phyloP scores from a whole-genome alignment of 495 filamentous ascomycete species.

The Aspergillus mulundensis region DNA sequence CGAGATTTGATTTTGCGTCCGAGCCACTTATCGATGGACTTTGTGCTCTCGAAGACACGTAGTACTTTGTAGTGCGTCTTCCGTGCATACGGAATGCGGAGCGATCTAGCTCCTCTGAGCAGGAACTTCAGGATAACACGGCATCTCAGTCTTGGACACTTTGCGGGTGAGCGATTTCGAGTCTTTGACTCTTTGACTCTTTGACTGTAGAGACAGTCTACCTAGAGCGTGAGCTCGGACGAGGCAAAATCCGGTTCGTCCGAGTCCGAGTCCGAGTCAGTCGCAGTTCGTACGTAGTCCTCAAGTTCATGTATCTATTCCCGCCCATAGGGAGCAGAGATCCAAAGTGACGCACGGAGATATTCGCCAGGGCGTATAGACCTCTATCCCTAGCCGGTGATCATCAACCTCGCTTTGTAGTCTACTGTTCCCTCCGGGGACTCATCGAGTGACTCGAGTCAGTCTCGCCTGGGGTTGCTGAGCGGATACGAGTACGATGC shows the following conservation, averaged over 20 bases:
- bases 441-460: too few relatives aligned
- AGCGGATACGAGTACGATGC: slow-evolving; percentile 3
- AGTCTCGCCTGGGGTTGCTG: neutral
- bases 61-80: neutral
- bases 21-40: neutral
- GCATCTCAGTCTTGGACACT: neutral
- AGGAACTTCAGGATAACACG: neutral
- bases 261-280: neutral
- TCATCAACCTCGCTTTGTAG: neutral
- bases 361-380: neutral
- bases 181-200: neutral
- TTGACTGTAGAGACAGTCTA: too few relatives aligned
- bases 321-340: too few relatives aligned
- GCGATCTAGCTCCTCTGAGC: neutral
- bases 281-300: neutral
- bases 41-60: neutral
- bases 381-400: neutral
- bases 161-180: neutral
- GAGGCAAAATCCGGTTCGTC: neutral
- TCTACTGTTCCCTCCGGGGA: neutral
- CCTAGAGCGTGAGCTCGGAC: neutral
- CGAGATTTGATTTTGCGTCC: neutral
- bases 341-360: neutral
- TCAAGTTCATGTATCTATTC: too few relatives aligned
- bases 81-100: neutral